Percentiles rank a stretch among this genome's conserved stretches.
Conservation (phyloP, 257 asterid species). For the Nicotiana attenuata region DNA sequence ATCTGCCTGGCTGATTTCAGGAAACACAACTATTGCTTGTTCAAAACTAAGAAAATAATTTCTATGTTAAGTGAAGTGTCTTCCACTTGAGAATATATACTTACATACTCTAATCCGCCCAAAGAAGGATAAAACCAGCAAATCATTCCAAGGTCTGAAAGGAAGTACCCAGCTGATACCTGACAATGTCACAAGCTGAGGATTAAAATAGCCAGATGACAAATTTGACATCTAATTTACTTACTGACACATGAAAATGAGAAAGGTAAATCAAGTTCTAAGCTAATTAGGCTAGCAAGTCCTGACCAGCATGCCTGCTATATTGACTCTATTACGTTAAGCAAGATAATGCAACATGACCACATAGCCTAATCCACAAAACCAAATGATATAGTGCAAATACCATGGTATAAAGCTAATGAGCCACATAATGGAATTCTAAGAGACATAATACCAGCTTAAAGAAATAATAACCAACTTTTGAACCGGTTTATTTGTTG, state of each 20-base stretch:
- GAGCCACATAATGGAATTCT: not conserved
- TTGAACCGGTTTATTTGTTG: not conserved
- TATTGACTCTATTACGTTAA: not conserved
- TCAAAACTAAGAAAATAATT: not conserved
- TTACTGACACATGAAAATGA: not conserved
- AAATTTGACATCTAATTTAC: not conserved
- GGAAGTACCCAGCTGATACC: constrained; percentile 88
- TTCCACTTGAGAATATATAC: constrained; percentile 26
- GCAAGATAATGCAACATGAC: not conserved
- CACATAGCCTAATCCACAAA: not conserved
- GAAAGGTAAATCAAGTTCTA: not conserved
- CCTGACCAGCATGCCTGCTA: constrained; percentile 5
- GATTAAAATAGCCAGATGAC: not conserved
- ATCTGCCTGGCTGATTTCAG: not conserved
- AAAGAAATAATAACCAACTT: not conserved
- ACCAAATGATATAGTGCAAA: not conserved
- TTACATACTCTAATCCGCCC: constrained; percentile 95
- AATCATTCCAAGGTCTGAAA: constrained; percentile 89
- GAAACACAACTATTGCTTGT: not conserved
- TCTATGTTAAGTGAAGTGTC: not conserved
- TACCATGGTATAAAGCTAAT: not conserved
- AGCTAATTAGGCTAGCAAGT: not conserved
- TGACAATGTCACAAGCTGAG: constrained; percentile 24
- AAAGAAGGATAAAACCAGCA: constrained; percentile 87
- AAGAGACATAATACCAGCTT: not conserved